Evolutionary conservation across 768 basidiomycete genomes (phyloP), one percentile per base, ranked within the genome.

Genomic region (Vishniacozyma victoriae): DNA sequence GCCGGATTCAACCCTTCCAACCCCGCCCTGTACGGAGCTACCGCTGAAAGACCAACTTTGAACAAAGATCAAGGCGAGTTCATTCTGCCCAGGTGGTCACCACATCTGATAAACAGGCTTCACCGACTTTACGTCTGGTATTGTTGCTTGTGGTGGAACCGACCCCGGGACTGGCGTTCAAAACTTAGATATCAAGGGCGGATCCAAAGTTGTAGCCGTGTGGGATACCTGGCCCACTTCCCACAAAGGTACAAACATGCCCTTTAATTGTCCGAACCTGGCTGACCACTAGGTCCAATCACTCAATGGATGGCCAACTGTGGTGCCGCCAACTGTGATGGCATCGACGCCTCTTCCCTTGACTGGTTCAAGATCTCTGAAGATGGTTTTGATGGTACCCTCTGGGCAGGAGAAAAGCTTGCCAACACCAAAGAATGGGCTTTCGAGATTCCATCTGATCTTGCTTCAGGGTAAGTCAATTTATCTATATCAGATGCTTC

Each of bases 141-240:
- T 50, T 40, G 54, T 55, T 19, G 54, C 54, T 15, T 50, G 48
- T 42, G 54, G 54, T 46, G 54, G 54, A 27, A 15, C 27, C 23
- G 27, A 26, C 31, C 48, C 48, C 35, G 54, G 48, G 16, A 35
- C 48, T n/a, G 54, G 48, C 13, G 26, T 50, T 20, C 39, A 46
- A 18, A 46, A 43, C 19, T 49, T 42, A 44, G 44, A 55, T 23
- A 35, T 42, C 48, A 46, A 45, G n/a, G 54, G 38, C 31, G 54
- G 54, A 23, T 31, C 36, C 22, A 45, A 27, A n/a, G 44, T 55
- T 35, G 42, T 47, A 24, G 48, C 44, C 33, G 36, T 35, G 12
- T 55, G 54, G 54, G 42, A 55, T 38, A 55, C 54, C 26, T 50
- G 53, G 53, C 47, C 53, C 18, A 44, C 44, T 15, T 54, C 47